phyloP scores from a whole-genome alignment of 179 eudicot species.

The Carnegiea gigantea region DNA sequence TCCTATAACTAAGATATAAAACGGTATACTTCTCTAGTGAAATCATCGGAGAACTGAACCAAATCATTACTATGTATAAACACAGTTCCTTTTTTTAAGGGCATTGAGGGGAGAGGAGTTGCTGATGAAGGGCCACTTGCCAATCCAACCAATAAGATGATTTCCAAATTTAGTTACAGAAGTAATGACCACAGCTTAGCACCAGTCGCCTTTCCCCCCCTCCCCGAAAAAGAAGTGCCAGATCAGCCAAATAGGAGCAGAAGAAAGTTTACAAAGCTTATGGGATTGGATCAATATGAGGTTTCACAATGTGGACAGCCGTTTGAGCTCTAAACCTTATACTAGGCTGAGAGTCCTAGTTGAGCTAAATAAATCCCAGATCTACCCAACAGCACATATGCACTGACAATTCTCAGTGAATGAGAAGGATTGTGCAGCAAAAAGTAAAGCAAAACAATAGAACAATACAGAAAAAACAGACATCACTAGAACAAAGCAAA shows the following conservation, averaged over 20 bases:
- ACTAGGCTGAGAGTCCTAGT: no score
- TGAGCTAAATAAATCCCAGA: not conserved
- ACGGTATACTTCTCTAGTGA: not conserved
- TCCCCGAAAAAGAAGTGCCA: not conserved
- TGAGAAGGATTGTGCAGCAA: not conserved
- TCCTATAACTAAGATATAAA: not conserved
- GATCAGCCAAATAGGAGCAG: not conserved
- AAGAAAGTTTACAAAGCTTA: not conserved
- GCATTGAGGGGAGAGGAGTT: no score
- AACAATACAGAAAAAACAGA: not conserved
- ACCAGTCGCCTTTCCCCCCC: no score
- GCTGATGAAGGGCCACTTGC: not conserved
- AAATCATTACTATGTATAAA: no score
- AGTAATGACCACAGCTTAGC: not conserved
- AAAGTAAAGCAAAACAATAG: not conserved
- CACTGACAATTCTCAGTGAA: not conserved
- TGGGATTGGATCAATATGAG: no score
- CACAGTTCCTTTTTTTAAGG: no score
- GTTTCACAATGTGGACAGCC: no score
- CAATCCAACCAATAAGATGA: not conserved
- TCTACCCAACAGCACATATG: not conserved
- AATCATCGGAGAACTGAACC: not conserved
- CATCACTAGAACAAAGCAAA: not conserved
- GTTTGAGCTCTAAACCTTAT: no score
- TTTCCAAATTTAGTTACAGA: not conserved